Conservation (phyloP, 225 moss, liverwort and hornwort species). For the Lunularia cruciata region DNA sequence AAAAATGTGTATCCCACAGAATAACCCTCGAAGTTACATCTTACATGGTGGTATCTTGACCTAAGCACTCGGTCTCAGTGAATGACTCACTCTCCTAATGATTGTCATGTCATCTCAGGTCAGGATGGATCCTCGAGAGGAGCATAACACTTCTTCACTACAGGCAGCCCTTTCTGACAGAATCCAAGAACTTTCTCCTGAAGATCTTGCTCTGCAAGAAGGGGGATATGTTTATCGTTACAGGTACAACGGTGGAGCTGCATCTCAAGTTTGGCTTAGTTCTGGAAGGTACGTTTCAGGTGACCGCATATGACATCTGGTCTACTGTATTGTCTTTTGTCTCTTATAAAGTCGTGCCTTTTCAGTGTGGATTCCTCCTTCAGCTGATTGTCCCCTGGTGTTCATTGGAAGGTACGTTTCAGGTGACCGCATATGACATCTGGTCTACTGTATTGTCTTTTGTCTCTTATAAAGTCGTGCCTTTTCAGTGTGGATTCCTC, state of each 20-base stretch:
- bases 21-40: no score
- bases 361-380: not conserved
- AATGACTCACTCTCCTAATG: not conserved
- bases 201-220: conserved; percentile 66
- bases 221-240: conserved; percentile 83
- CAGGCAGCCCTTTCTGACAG: conserved; percentile 28
- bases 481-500: not conserved
- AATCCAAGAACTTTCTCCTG: conserved; percentile 45
- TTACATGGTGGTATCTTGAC: not conserved
- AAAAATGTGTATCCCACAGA: not conserved
- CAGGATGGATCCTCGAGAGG: conserved; percentile 69
- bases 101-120: conserved; percentile 42
- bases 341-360: not conserved
- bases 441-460: no score
- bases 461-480: not conserved
- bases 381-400: no score
- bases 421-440: no score
- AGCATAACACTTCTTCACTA: conserved; percentile 33
- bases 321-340: no score
- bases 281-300: conserved; percentile 56
- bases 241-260: conserved; percentile 87
- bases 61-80: not conserved
- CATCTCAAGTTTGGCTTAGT: conserved; percentile 86
- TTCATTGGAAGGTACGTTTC: no score
- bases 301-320: not conserved